phyloP scores from a whole-genome alignment of 306 rosid species.

The Cicer yamashitae region DNA sequence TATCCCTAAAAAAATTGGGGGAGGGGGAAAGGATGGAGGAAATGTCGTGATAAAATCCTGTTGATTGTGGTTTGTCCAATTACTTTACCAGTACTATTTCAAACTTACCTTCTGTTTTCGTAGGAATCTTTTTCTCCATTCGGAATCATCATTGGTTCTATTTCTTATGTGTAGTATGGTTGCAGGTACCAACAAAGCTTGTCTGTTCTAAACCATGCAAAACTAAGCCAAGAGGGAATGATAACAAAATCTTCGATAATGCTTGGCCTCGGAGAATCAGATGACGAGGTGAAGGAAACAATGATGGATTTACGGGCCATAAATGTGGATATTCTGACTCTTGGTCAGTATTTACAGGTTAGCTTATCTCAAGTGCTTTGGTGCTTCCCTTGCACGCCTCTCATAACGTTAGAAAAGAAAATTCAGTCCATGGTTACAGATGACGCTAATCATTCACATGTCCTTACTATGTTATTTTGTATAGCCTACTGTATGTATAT shows the following conservation, averaged over 20 bases:
- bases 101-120: not conserved
- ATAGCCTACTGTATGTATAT: not conserved
- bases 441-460: constrained; percentile 49
- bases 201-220: constrained; percentile 74
- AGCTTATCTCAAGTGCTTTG: constrained; percentile 39
- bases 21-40: not conserved
- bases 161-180: constrained; percentile 34
- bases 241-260: constrained; percentile 93
- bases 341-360: constrained; percentile 98
- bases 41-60: not conserved
- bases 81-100: not conserved
- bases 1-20: not conserved
- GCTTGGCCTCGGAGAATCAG: constrained; percentile 97
- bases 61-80: not conserved
- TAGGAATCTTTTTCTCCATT: constrained; percentile 10
- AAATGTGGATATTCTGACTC: constrained; percentile 89
- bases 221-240: constrained; percentile 75
- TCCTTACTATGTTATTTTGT: constrained; percentile 11
- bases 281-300: constrained; percentile 82
- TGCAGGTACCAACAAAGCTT: constrained; percentile 78
- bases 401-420: constrained; percentile 33
- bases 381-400: constrained; percentile 26
- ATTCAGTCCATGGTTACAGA: constrained; percentile 26
- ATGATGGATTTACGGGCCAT: constrained; percentile 82
- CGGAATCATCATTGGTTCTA: constrained; percentile 12